Evolutionary conservation across 2,329 filamentous ascomycete species (phyloP), one percentile per base, ranked within the genome.

Genomic region (Chalaropsis ovoidea): DNA sequence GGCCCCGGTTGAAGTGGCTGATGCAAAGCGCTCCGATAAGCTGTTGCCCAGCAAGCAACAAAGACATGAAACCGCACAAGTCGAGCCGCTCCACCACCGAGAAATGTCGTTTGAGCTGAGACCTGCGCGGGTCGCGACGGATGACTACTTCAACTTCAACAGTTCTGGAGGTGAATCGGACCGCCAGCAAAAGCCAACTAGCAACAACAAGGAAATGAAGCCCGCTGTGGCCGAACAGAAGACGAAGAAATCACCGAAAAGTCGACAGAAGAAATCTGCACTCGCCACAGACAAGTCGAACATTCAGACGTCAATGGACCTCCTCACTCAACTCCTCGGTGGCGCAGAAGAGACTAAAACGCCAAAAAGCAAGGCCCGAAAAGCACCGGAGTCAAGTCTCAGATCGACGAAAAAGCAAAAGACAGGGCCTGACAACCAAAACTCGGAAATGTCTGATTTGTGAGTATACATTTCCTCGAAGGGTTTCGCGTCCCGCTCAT

Each of bases 321-420:
- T 64, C 1, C 42, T 64, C 17, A n/a, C 52, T 10, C 63, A 64
- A 35, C 22, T 60, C 24, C 63, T 60, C 35, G 39, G 24, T 13
- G 22, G 31, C 31, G 31, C 24, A 11, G 54, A 39, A n/a, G 31
- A 39, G 8, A 15, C 43, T n/a, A 22, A 31, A n/a, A 35, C 17
- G n/a, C 8, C 19, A 31, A 27, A 52, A 27, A 15, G 22, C 47
- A 52, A 52, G 24, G 47, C 17, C 39, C 49, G n/a, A 60, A 64
- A 43, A 19, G 15, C 31, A 13, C 5, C 7, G 31, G 24, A 42
- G 17, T 10, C 15, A 19, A n/a, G 8, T 17, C 27, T 8, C 13
- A 35, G 60, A 15, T 31, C 64, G 27, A 22, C 45, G n/a, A 65
- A 65, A 58, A 66, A 63, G 60, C 24, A 52, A 42, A 66, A 63